Percentiles rank a stretch among this genome's conserved stretches.
phyloP scores from a whole-genome alignment of 129 eudicot species.

The Pseudognaphalium luteoalbum region DNA sequence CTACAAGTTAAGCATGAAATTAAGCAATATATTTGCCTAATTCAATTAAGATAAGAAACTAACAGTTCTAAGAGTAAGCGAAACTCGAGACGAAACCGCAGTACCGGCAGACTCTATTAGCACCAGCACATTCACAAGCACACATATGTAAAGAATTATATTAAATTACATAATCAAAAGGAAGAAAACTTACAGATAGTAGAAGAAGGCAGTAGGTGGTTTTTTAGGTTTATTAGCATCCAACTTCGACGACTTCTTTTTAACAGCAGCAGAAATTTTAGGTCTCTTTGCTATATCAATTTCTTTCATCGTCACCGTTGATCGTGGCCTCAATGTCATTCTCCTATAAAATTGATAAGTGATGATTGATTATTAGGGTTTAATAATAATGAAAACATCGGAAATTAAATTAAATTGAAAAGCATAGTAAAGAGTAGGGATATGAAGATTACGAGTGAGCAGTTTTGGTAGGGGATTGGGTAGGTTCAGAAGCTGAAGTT shows the following conservation, averaged over 20 bases:
- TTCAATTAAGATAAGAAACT: conserved; percentile 9
- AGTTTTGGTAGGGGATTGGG: conserved; percentile 28
- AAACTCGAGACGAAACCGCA: too few relatives aligned
- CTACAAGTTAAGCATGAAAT: not conserved
- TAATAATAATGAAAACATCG: not conserved
- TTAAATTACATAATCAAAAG: conserved; percentile 1
- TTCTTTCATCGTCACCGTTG: conserved; percentile 38
- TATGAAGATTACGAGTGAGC: conserved; percentile 31
- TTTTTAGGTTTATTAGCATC: conserved; percentile 85
- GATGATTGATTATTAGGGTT: not conserved
- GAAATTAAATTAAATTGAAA: not conserved
- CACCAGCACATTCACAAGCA: conserved; percentile 1
- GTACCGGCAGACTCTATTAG: not conserved
- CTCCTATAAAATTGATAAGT: conserved; percentile 38
- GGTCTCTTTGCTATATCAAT: conserved; percentile 40
- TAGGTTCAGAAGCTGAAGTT: conserved; percentile 37
- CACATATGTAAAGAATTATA: not conserved
- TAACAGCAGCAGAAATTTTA: conserved; percentile 37
- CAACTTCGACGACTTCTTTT: conserved; percentile 49
- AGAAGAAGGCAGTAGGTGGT: conserved; percentile 97
- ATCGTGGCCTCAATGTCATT: conserved; percentile 41
- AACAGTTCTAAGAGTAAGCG: not conserved
- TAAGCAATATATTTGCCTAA: not conserved
- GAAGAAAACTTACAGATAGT: conserved; percentile 54
- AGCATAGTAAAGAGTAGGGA: not conserved